Base-by-base conservation (phyloP, 1,284 basidiomycete genomes). In the Mrakiaceae sp. region DNA sequence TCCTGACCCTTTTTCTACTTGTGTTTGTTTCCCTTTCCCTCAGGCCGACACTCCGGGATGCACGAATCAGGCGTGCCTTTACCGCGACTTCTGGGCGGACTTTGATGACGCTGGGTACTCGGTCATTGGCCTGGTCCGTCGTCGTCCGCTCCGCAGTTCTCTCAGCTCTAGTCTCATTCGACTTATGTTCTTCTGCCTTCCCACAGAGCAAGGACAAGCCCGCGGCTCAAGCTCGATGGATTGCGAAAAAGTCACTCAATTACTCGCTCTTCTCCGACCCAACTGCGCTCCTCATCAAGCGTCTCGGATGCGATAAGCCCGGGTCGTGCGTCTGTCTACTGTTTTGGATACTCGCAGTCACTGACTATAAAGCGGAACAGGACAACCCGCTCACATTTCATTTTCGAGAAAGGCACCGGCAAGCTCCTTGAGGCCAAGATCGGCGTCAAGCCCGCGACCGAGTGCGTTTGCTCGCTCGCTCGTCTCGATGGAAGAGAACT, bases 231-330 rank as follows among this genome's bases (percentile, higher is more conserved):
- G 47, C 60, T 43, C 69, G 72, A 70, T 79, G 77, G 77, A 76
- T 74, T 62, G 70, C 70, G 43, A 79, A 79, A 85, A 89, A 92
- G 78, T 79, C 82, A 62, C 81, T 97, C 27, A 88, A 85, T 11
- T 98, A 93, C 75, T 81, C 84, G 4, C 79, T 97, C 5, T 81
- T 98, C 55, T 94, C 88, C 7, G 94, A 98, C 74, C 90, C 88
- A 27, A 84, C 91, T 72, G 83, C 87, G 52, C 74, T 81, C 50
- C 80, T 97, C 48, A 90, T 97, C 72, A 82, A 81, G 60, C 83
- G 84, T 7, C 81, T 98, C 49, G 93, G 92, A 2, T 86, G 83
- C 2, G 83, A 84, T 57, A 69, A 71, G 5, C 87, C 85, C 12
- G 5, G 42, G 3, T 53, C 51, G 57, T 43, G 5, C 14, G n/a